Evolutionary conservation across 768 basidiomycete species (phyloP).

Genomic region (Mycena belliarum): DNA sequence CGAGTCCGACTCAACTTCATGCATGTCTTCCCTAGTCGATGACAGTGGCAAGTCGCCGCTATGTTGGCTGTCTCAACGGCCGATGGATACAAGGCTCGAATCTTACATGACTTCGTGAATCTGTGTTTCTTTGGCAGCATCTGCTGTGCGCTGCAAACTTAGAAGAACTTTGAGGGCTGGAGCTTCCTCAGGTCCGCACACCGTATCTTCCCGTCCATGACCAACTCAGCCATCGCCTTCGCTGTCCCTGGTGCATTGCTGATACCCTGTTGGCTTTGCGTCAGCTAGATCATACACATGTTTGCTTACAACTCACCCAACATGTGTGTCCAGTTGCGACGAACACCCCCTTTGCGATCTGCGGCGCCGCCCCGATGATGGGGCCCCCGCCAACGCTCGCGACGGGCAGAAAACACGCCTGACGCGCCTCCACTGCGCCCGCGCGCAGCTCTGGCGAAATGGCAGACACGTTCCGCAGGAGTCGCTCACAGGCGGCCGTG

Average conservation of each 20-base stretch:
- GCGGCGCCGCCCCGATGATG: constrained; percentile 63
- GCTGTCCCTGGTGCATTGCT: constrained; percentile 87
- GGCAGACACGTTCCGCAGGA: constrained; percentile 57
- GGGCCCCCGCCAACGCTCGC: constrained; percentile 63
- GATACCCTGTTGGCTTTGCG: constrained; percentile 52
- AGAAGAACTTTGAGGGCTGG: constrained; percentile 41
- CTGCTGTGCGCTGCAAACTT: neutral
- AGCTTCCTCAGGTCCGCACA: constrained; percentile 57
- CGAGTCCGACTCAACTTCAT: too few relatives aligned
- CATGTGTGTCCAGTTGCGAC: constrained; percentile 81
- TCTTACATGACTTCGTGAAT: too few relatives aligned
- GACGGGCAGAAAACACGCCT: constrained; percentile 80
- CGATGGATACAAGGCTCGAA: too few relatives aligned
- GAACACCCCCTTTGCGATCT: constrained; percentile 61
- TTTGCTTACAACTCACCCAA: constrained; percentile 55
- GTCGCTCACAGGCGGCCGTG: constrained; percentile 51
- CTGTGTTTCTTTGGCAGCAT: too few relatives aligned
- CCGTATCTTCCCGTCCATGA: constrained; percentile 64
- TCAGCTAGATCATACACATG: constrained; percentile 2
- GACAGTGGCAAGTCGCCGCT: too few relatives aligned
- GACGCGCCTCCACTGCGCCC: constrained; percentile 50
- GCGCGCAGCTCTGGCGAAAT: constrained; percentile 59
- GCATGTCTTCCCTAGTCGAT: too few relatives aligned
- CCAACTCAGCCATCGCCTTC: constrained; percentile 65
- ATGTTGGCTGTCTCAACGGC: too few relatives aligned